Base-by-base conservation (phyloP, 2,329 filamentous ascomycete species). In the Coleophoma eucalyptorum region DNA sequence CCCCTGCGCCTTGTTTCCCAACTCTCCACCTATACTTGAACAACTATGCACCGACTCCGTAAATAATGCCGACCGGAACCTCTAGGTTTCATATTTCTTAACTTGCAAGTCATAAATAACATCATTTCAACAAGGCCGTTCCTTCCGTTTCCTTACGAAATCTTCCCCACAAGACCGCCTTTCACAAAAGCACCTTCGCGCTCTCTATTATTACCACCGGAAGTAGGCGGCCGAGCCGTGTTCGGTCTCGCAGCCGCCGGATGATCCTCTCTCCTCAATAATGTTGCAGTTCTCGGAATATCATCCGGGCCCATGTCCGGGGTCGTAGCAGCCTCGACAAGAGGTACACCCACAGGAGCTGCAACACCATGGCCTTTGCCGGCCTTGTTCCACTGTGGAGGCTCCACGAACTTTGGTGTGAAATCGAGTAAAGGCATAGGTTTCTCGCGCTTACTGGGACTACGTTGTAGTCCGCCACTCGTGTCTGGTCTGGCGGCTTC, bases 381-480 rank as follows among this genome's bases (percentile, higher is more conserved):
- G 45, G 79, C 77, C 43, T 72, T 73, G 48, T 72, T 67, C 61
- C 77, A 76, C 65, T 85, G 75, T 16, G 84, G 84, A 6, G 84
- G 77, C 54, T 87, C 84, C 46, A 78, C 74, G 61, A 85, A 87
- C 45, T 75, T 73, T 0, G 83, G 82, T 0, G 83, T 84, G 38
- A 90, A 74, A 60, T 89, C 87, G 31, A 91, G 69, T 5, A 91
- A 74, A 1, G 87, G 86, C 54, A 82, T 83, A 0, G 57, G 60
- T 19, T 53, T 52, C 20, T 49, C 43, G 3, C 46, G 43, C 33
- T 50, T 50, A 11, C 41, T 52, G 3, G 48, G 31, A 16, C 18
- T 52, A n/a, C 53, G 55, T 31, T 49, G 38, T 3, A 54, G 42
- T 18, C 35, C 35, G 48, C 53, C 45, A 16, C 48, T 48, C 20